Percentiles rank a stretch among this genome's conserved stretches.
These are phyloP conservation scores for Boletus rubroflammeus DNA, from an alignment of 768 basidiomycete genomes.

Conservation along the genomic window DNA sequence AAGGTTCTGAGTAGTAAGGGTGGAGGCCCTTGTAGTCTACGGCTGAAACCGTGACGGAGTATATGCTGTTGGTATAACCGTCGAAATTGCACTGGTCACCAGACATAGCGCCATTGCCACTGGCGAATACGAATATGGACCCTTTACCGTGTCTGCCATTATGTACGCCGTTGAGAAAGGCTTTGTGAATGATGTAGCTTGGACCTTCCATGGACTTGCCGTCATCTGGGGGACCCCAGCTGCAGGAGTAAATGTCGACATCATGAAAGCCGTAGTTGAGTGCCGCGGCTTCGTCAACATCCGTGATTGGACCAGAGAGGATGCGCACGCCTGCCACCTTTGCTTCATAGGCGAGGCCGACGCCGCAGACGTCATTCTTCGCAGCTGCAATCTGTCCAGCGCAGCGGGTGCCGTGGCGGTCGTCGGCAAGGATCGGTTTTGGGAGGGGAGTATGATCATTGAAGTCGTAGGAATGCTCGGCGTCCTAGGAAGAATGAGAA, in stretches of 20 bases:
- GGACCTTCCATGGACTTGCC: conserved; percentile 95
- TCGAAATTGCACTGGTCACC: conserved; percentile 99
- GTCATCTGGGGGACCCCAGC: conserved; percentile 98
- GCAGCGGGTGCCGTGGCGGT: conserved; percentile 96
- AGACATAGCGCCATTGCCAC: conserved; percentile 87
- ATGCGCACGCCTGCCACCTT: conserved; percentile 94
- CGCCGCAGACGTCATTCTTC: conserved; percentile 89
- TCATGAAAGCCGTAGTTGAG: conserved; percentile 93
- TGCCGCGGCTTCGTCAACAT: conserved; percentile 92
- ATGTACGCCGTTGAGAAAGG: conserved; percentile 90
- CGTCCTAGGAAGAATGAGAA: conserved; percentile 50
- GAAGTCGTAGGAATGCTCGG: conserved; percentile 89
- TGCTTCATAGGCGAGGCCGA: conserved; percentile 90
- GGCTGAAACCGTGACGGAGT: conserved; percentile 93
- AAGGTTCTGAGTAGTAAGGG: conserved; percentile 97
- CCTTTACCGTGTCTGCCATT: conserved; percentile 88
- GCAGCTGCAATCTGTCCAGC: conserved; percentile 94
- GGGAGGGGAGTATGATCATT: conserved; percentile 90
- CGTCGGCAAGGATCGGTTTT: conserved; percentile 82
- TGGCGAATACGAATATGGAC: conserved; percentile 94
- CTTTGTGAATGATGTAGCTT: conserved; percentile 85
- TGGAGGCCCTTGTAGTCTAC: conserved; percentile 91
- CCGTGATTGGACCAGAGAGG: conserved; percentile 90
- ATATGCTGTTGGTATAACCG: conserved; percentile 98
- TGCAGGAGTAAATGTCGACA: conserved; percentile 88